phyloP scores from a whole-genome alignment of 1,139 yeast genomes.

The Yamadazyma spencermartinsiae region DNA sequence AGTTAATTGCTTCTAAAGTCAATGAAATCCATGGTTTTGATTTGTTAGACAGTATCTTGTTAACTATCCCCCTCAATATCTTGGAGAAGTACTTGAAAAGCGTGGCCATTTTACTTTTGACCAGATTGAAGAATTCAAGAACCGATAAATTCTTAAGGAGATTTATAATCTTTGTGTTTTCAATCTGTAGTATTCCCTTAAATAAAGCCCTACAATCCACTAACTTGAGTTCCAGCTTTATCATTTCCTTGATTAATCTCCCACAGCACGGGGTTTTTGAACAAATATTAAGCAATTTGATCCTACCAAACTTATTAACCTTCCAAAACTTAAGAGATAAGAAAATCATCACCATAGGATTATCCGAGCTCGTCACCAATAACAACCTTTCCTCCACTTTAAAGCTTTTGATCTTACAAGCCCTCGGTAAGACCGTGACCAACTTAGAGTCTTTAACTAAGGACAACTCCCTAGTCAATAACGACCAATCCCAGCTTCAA shows the following conservation, averaged over 20 bases:
- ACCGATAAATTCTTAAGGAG: slow-evolving; percentile 81
- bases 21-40: slow-evolving; percentile 87
- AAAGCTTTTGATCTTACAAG: slow-evolving; percentile 52
- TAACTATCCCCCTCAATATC: slow-evolving; percentile 51
- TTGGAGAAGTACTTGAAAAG: slow-evolving; percentile 65
- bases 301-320: slow-evolving; percentile 65
- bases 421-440: slow-evolving; percentile 47
- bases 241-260: slow-evolving; percentile 56
- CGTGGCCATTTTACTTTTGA: slow-evolving; percentile 72
- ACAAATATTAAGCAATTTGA: slow-evolving; percentile 61
- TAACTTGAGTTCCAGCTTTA: slow-evolving; percentile 48
- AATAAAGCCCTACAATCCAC: slow-evolving; percentile 20
- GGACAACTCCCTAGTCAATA: slow-evolving; percentile 9
- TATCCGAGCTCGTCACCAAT: slow-evolving; percentile 51
- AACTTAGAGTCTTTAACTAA: slow-evolving; percentile 38
- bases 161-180: slow-evolving; percentile 65
- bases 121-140: slow-evolving; percentile 75
- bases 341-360: slow-evolving; percentile 74
- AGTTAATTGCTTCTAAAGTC: slow-evolving; percentile 78
- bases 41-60: slow-evolving; percentile 67
- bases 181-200: slow-evolving; percentile 42
- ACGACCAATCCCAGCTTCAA: slow-evolving; percentile 3
- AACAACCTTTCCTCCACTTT: slow-evolving; percentile 33
- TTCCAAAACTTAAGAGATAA: slow-evolving; percentile 72
- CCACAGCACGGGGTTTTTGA: slow-evolving; percentile 68